Percentiles rank a stretch among this genome's conserved stretches.
These are phyloP conservation scores for Brassica rapa DNA, from an alignment of 345 rosid species.

Conservation along the genomic window DNA sequence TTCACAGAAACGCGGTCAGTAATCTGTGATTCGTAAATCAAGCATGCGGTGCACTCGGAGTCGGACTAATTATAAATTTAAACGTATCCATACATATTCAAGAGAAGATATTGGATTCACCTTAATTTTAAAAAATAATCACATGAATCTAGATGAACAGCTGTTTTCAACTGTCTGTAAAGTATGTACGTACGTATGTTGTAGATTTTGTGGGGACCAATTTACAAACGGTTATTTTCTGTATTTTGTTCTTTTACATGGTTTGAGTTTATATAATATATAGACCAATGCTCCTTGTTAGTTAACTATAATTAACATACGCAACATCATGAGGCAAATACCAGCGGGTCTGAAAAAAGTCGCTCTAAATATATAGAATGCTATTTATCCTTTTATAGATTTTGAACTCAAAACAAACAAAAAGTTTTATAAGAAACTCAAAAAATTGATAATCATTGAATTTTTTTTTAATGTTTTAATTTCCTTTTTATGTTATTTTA, in stretches of 20 bases:
- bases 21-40: background rate
- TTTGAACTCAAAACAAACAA: background rate
- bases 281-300: background rate
- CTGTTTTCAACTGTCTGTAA: conserved; percentile 10
- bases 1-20: background rate
- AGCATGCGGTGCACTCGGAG: conserved; percentile 9
- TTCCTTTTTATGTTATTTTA: background rate
- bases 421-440: background rate
- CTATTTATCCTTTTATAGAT: background rate
- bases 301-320: background rate
- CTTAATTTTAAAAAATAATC: background rate
- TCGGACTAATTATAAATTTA: background rate
- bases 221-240: conserved; percentile 9
- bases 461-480: background rate
- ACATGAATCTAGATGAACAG: conserved; percentile 22
- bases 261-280: background rate
- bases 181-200: conserved; percentile 13
- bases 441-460: background rate
- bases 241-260: background rate
- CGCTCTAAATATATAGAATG: background rate
- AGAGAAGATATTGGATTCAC: background rate
- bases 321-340: background rate
- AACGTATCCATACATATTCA: background rate
- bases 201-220: conserved; percentile 30
- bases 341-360: background rate